Base-by-base conservation (phyloP, 495 filamentous ascomycete genomes). In the Xylaria venustula region DNA sequence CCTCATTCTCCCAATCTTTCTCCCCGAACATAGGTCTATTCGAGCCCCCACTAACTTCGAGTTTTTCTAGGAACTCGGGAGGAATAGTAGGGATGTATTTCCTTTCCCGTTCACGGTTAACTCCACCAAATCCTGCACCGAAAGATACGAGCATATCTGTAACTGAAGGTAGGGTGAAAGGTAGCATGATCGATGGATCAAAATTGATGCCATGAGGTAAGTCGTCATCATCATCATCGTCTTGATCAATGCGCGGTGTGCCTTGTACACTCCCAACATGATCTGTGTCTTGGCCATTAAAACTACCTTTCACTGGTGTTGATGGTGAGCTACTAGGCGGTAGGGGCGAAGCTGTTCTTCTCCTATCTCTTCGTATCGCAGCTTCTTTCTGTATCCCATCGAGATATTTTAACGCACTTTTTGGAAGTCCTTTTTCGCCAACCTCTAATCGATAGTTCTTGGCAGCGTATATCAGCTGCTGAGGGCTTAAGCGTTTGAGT, bases 71-170 rank as follows among this genome's bases (percentile, higher is more conserved):
- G 65, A 97, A 96, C 73, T 99, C 94, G 1, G 93, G 88, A 23
- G 95, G 92, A 25, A 98, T 91, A 0, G 89, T 96, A 3, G 94
- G 94, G n/a, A 96, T 93, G 67, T 97, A 99, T 74, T 96, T 97
- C 58, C 91, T 81, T 70, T 94, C 94, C 45, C 92, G 81, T 71
- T 99, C 94, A 53, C 88, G 82, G 73, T 99, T 97, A 26, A 93
- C 80, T 0, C 94, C 94, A 3, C 94, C 94, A 64, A 97, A 91
- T 12, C 94, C 94, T 26, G 95, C 93, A 8, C 94, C 94, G 67
- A 94, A 99, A 64, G 85, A 92, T 37, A 99, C 82, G 62, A 97
- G 80, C 94, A 99, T 98, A 71, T 98, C 94, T 15, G 93, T 97
- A 60, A 92, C 95, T 5, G 94, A 96, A 0, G 94, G 94, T 20